Conservation (phyloP, 1,284 basidiomycete species). For the Boletus nobilissimus region DNA sequence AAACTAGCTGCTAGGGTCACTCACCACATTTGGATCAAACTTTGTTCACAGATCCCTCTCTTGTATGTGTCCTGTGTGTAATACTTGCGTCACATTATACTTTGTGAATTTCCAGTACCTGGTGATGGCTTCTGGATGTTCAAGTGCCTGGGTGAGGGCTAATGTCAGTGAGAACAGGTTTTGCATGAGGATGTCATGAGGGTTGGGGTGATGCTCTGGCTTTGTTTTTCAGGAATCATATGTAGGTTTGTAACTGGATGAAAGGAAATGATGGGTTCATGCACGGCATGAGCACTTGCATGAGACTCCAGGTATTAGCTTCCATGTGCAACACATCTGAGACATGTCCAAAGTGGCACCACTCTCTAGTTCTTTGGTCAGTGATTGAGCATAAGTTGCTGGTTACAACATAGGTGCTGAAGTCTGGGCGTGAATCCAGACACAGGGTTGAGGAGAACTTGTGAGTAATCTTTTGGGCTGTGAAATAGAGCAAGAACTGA, state of each 20-base stretch:
- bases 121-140: slow-evolving; percentile 73
- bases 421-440: slow-evolving; percentile 76
- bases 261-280: slow-evolving; percentile 38
- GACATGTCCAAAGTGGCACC: slow-evolving; percentile 50
- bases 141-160: slow-evolving; percentile 75
- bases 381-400: slow-evolving; percentile 50
- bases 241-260: not conserved
- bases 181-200: slow-evolving; percentile 63
- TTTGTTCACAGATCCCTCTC: slow-evolving; percentile 66
- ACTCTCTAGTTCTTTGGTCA: slow-evolving; percentile 60
- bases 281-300: slow-evolving; percentile 80
- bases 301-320: slow-evolving; percentile 81
- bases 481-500: slow-evolving; percentile 70
- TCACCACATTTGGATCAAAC: slow-evolving; percentile 82
- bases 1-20: too few species aligned
- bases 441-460: slow-evolving; percentile 68
- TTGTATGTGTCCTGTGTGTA: slow-evolving; percentile 60
- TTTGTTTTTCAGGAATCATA: slow-evolving; percentile 72
- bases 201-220: slow-evolving; percentile 55
- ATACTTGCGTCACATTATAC: slow-evolving; percentile 71
- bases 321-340: slow-evolving; percentile 73
- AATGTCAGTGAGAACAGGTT: slow-evolving; percentile 85
- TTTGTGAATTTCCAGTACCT: slow-evolving; percentile 90
- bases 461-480: slow-evolving; percentile 67
- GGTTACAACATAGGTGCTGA: slow-evolving; percentile 69